These are phyloP conservation scores for Halophytophthora polymorphica DNA, from an alignment of 352 stramenopile genomes.

Conservation along the genomic window DNA sequence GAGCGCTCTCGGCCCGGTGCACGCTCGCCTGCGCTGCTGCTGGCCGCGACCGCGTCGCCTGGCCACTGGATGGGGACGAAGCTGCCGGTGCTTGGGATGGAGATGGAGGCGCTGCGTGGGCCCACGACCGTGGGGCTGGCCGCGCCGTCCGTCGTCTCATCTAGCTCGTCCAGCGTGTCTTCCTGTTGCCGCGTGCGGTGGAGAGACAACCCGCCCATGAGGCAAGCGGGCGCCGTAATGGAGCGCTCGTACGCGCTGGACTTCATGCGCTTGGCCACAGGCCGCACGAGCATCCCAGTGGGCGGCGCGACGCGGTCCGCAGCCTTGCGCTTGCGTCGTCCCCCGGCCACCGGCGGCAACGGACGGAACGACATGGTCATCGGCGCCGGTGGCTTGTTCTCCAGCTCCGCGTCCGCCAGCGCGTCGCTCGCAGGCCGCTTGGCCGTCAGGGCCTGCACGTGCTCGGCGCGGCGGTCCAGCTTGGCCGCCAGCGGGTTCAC, in stretches of 20 bases:
- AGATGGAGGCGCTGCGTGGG: slow-evolving; percentile 40
- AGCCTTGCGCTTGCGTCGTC: slow-evolving; percentile 56
- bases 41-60: slow-evolving; percentile 12
- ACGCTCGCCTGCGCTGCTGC: slow-evolving; percentile 11
- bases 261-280: slow-evolving; percentile 53
- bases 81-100: slow-evolving; percentile 34
- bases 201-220: slow-evolving; percentile 30
- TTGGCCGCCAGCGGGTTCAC: slow-evolving; percentile 43
- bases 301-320: slow-evolving; percentile 35
- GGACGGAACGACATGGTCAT: slow-evolving; percentile 13
- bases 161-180: slow-evolving; percentile 8
- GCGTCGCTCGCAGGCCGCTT: slow-evolving; percentile 23
- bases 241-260: slow-evolving; percentile 35
- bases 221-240: slow-evolving; percentile 22
- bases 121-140: background rate
- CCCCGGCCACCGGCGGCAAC: slow-evolving; percentile 13
- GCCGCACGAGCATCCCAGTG: slow-evolving; percentile 36
- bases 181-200: slow-evolving; percentile 10
- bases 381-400: slow-evolving; percentile 6
- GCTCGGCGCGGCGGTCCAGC: slow-evolving; percentile 28
- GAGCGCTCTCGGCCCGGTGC: slow-evolving; percentile 17
- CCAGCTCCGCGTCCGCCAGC: slow-evolving; percentile 8
- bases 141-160: slow-evolving; percentile 11
- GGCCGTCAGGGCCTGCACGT: slow-evolving; percentile 30
- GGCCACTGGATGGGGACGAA: slow-evolving; percentile 36